Conservation (phyloP, 208 protist genomes). For the Wallacemonas collosoma region DNA sequence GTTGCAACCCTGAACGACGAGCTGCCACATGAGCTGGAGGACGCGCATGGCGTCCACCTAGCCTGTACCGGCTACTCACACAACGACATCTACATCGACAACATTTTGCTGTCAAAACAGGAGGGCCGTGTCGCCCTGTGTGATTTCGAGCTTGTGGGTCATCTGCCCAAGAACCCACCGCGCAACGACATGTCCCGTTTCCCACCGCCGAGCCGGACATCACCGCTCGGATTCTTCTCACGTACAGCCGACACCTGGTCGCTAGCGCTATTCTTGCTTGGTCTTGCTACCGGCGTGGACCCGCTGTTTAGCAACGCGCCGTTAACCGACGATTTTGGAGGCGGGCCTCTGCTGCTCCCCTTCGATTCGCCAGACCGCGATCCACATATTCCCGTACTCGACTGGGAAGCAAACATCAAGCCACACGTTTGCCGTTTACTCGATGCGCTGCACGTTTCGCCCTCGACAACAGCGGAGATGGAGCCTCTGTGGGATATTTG, state of each 20-base stretch:
- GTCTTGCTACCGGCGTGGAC: slow-evolving; percentile 78
- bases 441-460: slow-evolving; percentile 26
- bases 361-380: slow-evolving; percentile 25
- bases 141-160: slow-evolving; percentile 85
- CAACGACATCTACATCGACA: slow-evolving; percentile 87
- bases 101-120: slow-evolving; percentile 54
- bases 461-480: slow-evolving; percentile 18
- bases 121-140: slow-evolving; percentile 64
- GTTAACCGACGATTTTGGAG: slow-evolving; percentile 78
- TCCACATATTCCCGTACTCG: slow-evolving; percentile 37
- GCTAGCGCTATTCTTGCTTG: slow-evolving; percentile 60
- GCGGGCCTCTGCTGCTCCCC: slow-evolving; percentile 56
- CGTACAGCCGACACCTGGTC: slow-evolving; percentile 68
- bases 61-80: slow-evolving; percentile 63
- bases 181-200: slow-evolving; percentile 29
- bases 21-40: slow-evolving; percentile 41
- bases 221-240: slow-evolving; percentile 66
- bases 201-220: slow-evolving; percentile 62
- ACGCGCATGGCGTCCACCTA: background rate
- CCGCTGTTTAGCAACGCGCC: slow-evolving; percentile 61
- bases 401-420: slow-evolving; percentile 80
- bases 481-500: slow-evolving; percentile 57
- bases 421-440: slow-evolving; percentile 53
- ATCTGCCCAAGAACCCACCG: slow-evolving; percentile 23
- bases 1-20: slow-evolving; percentile 55